Evolutionary conservation across 495 filamentous ascomycete species (phyloP).

Genomic region (Penicillium bovifimosum): DNA sequence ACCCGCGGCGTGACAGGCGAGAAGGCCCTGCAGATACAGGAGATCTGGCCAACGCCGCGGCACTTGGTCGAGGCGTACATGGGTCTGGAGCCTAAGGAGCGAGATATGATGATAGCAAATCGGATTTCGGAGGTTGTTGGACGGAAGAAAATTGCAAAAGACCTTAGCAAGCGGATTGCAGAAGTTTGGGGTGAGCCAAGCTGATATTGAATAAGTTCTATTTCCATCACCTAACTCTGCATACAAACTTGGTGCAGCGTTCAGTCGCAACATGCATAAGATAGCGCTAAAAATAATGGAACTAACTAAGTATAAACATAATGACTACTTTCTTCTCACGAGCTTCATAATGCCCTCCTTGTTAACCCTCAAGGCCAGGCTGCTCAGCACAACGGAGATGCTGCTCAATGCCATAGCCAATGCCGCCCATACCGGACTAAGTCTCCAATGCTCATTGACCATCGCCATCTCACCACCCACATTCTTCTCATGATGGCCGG

Average conservation of each 20-base stretch:
- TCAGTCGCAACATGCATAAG: background rate
- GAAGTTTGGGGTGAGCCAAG: slow-evolving; percentile 60
- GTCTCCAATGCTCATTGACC: slow-evolving; percentile 39
- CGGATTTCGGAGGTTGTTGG: slow-evolving; percentile 53
- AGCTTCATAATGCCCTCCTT: slow-evolving; percentile 21
- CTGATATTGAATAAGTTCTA: slow-evolving; percentile 5
- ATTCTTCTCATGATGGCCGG: slow-evolving; percentile 39
- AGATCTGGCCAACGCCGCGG: slow-evolving; percentile 65
- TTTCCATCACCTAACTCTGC: background rate
- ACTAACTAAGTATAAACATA: background rate
- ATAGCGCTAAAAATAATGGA: background rate
- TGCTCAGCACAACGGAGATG: slow-evolving; percentile 73
- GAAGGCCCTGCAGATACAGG: slow-evolving; percentile 77
- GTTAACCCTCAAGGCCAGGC: slow-evolving; percentile 56
- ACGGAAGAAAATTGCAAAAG: slow-evolving; percentile 61
- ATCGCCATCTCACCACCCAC: slow-evolving; percentile 21
- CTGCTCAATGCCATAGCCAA: slow-evolving; percentile 84
- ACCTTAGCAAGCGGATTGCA: slow-evolving; percentile 62
- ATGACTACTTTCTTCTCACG: slow-evolving; percentile 4
- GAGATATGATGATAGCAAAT: slow-evolving; percentile 46
- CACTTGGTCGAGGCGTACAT: slow-evolving; percentile 65
- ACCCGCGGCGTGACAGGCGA: slow-evolving; percentile 71
- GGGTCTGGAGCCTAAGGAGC: slow-evolving; percentile 42
- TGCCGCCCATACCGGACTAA: slow-evolving; percentile 80
- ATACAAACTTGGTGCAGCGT: background rate